Conservation (phyloP, 1,284 basidiomycete species). For the Termitomyces sp. region DNA sequence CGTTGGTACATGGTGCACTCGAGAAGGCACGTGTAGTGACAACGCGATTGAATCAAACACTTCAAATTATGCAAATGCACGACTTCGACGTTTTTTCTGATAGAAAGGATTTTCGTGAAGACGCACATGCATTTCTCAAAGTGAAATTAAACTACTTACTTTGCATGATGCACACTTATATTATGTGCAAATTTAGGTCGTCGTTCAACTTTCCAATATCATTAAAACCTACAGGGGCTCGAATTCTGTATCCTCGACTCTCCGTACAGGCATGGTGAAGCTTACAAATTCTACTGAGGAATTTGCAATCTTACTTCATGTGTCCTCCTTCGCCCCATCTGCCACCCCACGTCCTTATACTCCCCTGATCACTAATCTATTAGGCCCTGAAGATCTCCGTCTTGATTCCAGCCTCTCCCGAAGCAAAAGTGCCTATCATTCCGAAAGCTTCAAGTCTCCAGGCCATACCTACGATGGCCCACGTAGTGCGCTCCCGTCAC, state of each 20-base stretch:
- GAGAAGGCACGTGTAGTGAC: conserved; percentile 55
- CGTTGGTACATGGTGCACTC: conserved; percentile 46
- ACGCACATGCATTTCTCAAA: conserved; percentile 70
- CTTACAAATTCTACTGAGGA: conserved; percentile 76
- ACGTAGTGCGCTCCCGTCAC: conserved; percentile 51
- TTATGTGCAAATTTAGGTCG: conserved; percentile 38
- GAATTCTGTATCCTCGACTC: conserved; percentile 47
- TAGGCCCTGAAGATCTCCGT: conserved; percentile 34
- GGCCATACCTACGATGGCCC: conserved; percentile 37
- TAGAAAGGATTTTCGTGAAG: conserved; percentile 56
- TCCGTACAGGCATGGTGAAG: conserved; percentile 64
- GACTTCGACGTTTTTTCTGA: conserved; percentile 44
- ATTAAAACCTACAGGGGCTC: conserved; percentile 56
- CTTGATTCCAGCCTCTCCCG: conserved; percentile 53
- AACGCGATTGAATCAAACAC: conserved; percentile 47
- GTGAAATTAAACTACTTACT: conserved; percentile 31
- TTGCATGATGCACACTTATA: background rate
- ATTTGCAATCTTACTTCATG: conserved; percentile 71
- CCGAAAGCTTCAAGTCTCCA: conserved; percentile 37
- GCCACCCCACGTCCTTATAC: conserved; percentile 49
- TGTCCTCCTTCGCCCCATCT: conserved; percentile 69
- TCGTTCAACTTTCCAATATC: conserved; percentile 62
- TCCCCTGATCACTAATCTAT: conserved; percentile 36
- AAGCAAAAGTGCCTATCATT: conserved; percentile 51
- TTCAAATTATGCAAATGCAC: conserved; percentile 50